Evolutionary conservation across 1,139 yeast genomes (phyloP).

Genomic region (Fermentozyma sake): DNA sequence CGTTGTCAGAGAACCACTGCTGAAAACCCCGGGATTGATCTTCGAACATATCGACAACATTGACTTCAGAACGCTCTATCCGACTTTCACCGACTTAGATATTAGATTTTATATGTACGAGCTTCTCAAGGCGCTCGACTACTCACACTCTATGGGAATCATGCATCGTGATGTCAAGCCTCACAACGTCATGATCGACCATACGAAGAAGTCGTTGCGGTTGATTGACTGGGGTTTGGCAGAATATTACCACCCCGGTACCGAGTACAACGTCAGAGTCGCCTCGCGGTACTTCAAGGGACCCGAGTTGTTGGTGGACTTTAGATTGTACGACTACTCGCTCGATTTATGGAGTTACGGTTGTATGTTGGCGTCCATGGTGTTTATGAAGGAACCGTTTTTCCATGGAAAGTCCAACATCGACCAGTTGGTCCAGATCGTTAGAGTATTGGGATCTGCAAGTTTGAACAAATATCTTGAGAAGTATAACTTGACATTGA

Average conservation of each 20-base stretch:
- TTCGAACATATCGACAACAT: constrained; percentile 89
- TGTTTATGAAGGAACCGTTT: constrained; percentile 93
- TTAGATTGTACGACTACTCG: constrained; percentile 90
- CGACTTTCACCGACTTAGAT: constrained; percentile 81
- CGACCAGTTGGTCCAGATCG: constrained; percentile 93
- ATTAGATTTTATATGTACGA: constrained; percentile 87
- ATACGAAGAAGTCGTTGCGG: constrained; percentile 62
- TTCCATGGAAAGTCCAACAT: constrained; percentile 96
- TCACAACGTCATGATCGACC: constrained; percentile 97
- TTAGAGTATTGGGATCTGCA: constrained; percentile 87
- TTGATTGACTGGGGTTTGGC: constrained; percentile 99
- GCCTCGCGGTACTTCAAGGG: constrained; percentile 98
- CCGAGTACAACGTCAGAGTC: constrained; percentile 93
- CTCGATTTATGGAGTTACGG: constrained; percentile 97
- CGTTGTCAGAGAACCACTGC: constrained; percentile 83
- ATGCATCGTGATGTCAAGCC: constrained; percentile 99
- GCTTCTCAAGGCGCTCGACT: constrained; percentile 84
- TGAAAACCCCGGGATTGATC: constrained; percentile 89
- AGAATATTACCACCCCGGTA: constrained; percentile 93
- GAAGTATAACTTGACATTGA: constrained; percentile 72
- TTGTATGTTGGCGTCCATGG: constrained; percentile 96
- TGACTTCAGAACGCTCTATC: constrained; percentile 86
- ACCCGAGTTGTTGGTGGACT: constrained; percentile 92
- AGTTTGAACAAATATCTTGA: constrained; percentile 68
- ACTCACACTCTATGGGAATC: constrained; percentile 94